Percentiles rank a stretch among this genome's conserved stretches.
phyloP scores from a whole-genome alignment of 2,329 filamentous ascomycete species.

The Zymoseptoria passerinii region DNA sequence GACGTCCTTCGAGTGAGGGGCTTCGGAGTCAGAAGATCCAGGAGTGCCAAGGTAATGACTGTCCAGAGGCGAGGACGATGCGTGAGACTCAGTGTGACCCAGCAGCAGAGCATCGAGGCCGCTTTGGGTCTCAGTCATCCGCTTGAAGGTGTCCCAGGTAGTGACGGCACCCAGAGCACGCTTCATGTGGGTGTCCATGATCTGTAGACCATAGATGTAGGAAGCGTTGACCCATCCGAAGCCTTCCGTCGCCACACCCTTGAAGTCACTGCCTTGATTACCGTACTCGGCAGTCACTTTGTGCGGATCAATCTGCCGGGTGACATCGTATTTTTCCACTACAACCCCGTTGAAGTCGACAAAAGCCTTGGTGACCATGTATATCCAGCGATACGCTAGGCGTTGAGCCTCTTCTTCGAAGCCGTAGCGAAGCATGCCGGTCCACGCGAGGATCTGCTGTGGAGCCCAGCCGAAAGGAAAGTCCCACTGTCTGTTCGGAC shows the following conservation, averaged over 20 bases:
- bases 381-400: conserved; percentile 91
- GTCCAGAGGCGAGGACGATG: not conserved
- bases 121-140: conserved; percentile 36
- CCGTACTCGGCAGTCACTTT: conserved; percentile 95
- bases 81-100: not conserved
- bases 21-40: not conserved
- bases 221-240: conserved; percentile 99
- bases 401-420: conserved; percentile 85
- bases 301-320: conserved; percentile 79
- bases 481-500: conserved; percentile 96
- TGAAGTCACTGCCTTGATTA: conserved; percentile 92
- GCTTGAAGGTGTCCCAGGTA: conserved; percentile 73
- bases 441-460: conserved; percentile 97
- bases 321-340: conserved; percentile 98
- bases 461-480: conserved; percentile 98
- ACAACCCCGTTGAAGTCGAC: conserved; percentile 98
- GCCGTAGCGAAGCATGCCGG: conserved; percentile 80
- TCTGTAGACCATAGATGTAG: conserved; percentile 85
- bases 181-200: conserved; percentile 81
- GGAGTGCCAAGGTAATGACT: not conserved
- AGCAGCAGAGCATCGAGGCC: not conserved
- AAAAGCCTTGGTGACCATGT: conserved; percentile 97
- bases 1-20: conserved; percentile 9
- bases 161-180: conserved; percentile 83
- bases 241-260: conserved; percentile 89